Base-by-base conservation (phyloP, 1,139 yeast species). In the Yamadazyma siamensis region DNA sequence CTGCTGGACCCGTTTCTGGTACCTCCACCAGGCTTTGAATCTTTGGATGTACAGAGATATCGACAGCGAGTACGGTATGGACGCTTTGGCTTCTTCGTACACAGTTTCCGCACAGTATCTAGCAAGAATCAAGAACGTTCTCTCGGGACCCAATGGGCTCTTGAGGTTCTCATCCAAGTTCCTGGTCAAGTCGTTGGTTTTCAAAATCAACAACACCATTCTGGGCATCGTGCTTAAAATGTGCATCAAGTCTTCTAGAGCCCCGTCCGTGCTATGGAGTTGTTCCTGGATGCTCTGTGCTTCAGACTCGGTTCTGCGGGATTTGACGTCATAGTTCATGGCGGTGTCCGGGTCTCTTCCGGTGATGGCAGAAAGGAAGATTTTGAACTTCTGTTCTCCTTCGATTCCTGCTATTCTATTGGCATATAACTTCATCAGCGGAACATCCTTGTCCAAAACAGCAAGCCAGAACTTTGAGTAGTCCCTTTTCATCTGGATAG, bases 401-500 rank as follows among this genome's bases (percentile, higher is more conserved):
- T 68, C 63, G 28, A 94, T 78, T n/a, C 86, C 80, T 3, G 96
- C 95, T 54, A 94, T 80, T 47, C 65, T 72, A 33, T 75, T 71
- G 14, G 96, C 91, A 53, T 87, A 86, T 29, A 65, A 47, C 40
- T 71, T 70, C 95, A 91, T 86, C 11, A 61, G 61, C 2, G 65
- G 70, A 9, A 72, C 69, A 50, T 89, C 77, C 27, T 74, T 74
- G 41, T 87, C 94, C 36, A 91, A 59, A 29, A 94, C 65, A 0
- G 96, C 87, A 16, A 91, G 62, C 99, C 99, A 91, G 52, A 91
- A 86, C 43, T 80, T 86, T 1, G 96, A 85, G 54, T 91, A 91
- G 39, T 84, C 81, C 19, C 89, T 65, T 42, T 94, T 77, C 72
- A 84, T 75, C 34, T 76, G 72, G 3, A 83, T 63, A 1, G 95